Evolutionary conservation across 495 filamentous ascomycete genomes (phyloP).

Genomic region (Chaetomium fimeti): DNA sequence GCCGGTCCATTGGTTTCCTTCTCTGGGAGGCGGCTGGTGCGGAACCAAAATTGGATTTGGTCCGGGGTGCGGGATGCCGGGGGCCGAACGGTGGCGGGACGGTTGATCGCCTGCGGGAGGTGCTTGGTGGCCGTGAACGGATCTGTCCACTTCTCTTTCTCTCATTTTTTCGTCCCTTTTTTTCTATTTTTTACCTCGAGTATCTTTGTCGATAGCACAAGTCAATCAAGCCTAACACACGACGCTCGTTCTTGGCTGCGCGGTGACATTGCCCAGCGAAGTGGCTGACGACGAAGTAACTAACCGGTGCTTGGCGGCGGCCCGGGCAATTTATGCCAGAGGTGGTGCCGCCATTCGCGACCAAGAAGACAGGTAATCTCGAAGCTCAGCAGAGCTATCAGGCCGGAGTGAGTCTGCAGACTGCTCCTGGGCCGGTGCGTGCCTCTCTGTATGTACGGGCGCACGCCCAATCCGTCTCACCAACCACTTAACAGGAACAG

Average conservation of each 20-base stretch:
- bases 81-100: constrained; percentile 13
- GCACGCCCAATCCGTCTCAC: background rate
- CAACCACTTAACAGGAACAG: background rate
- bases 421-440: too few relatives aligned
- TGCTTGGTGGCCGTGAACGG: background rate
- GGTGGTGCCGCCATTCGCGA: background rate
- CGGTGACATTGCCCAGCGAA: background rate
- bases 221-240: constrained; percentile 38
- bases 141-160: constrained; percentile 10
- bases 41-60: constrained; percentile 22
- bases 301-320: background rate
- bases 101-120: constrained; percentile 20
- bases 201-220: constrained; percentile 30
- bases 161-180: constrained; percentile 10
- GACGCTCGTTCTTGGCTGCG: background rate
- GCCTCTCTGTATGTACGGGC: too few relatives aligned
- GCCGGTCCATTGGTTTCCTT: constrained; percentile 16
- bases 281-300: background rate
- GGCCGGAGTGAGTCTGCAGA: background rate
- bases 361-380: background rate
- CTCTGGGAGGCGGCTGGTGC: constrained; percentile 20
- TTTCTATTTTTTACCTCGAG: constrained; percentile 12
- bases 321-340: background rate
- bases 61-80: constrained; percentile 8
- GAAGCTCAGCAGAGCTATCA: background rate